A percentile compares a stretch with the other conserved stretches of the same genome.
These are phyloP conservation scores for Anastatica hierochuntica DNA, from an alignment of 345 rosid species.

Conservation along the genomic window DNA sequence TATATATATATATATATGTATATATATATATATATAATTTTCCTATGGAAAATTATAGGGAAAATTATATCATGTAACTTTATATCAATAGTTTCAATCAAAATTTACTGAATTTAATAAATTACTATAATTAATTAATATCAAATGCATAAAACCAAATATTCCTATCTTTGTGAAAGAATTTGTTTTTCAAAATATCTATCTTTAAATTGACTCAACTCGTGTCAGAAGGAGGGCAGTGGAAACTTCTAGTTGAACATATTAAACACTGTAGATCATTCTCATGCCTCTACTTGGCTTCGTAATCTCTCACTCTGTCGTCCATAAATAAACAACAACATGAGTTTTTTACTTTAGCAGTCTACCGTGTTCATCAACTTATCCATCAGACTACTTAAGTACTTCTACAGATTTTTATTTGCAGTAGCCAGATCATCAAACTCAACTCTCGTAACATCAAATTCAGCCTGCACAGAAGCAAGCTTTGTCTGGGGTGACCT, in stretches of 20 bases:
- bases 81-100: no score
- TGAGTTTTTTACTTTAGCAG: constrained; percentile 32
- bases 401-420: constrained; percentile 40
- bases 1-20: no score
- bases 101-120: no score
- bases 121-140: no score
- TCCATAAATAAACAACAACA: constrained; percentile 30
- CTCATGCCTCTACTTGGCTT: constrained; percentile 48
- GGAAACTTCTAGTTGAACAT: constrained; percentile 39
- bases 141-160: no score
- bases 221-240: constrained; percentile 29
- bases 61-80: no score
- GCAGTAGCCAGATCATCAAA: constrained; percentile 37
- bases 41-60: no score
- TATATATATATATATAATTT: no score
- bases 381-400: constrained; percentile 28
- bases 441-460: constrained; percentile 33
- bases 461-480: constrained; percentile 42
- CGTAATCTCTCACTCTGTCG: constrained; percentile 37
- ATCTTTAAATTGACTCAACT: no score
- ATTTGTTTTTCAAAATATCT: no score
- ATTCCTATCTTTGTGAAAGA: no score
- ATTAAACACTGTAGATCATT: constrained; percentile 33
- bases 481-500: constrained; percentile 36
- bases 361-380: constrained; percentile 37